These are phyloP conservation scores for Diplodia mutila DNA, from an alignment of 2,329 filamentous ascomycete species.

Conservation along the genomic window DNA sequence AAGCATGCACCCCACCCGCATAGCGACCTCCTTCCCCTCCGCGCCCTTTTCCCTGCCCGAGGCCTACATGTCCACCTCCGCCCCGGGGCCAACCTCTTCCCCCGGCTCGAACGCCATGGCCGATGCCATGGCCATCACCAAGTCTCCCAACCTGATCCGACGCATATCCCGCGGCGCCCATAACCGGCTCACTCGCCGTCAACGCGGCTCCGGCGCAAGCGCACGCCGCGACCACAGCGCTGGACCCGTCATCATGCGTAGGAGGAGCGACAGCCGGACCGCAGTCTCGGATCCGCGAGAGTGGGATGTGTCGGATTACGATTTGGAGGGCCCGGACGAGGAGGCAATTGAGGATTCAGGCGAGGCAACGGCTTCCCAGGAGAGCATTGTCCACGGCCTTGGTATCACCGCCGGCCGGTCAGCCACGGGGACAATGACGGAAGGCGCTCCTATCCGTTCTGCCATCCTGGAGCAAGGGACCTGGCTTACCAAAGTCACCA, in stretches of 20 bases:
- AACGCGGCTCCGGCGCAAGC: conserved; percentile 74
- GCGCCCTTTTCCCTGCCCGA: conserved; percentile 73
- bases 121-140: conserved; percentile 61
- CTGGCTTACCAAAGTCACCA: conserved; percentile 78
- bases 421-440: conserved; percentile 38
- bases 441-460: conserved; percentile 72
- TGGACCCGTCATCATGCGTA: conserved; percentile 83
- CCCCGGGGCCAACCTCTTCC: conserved; percentile 55
- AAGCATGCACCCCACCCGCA: conserved; percentile 58
- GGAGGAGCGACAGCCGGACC: conserved; percentile 87
- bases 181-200: conserved; percentile 67
- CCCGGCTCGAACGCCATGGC: conserved; percentile 67
- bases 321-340: conserved; percentile 57
- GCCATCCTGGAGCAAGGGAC: conserved; percentile 78
- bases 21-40: conserved; percentile 56
- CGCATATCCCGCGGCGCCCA: conserved; percentile 81
- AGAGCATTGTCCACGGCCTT: conserved; percentile 43
- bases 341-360: conserved; percentile 53
- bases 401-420: conserved; percentile 42
- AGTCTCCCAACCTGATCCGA: conserved; percentile 74
- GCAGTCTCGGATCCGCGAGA: conserved; percentile 50
- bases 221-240: conserved; percentile 81
- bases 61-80: conserved; percentile 59
- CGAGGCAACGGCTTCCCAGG: conserved; percentile 34
- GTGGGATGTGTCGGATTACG: conserved; percentile 54